Evolutionary conservation across 495 filamentous ascomycete species (phyloP).

Genomic region (Stereocaulon alpinum): DNA sequence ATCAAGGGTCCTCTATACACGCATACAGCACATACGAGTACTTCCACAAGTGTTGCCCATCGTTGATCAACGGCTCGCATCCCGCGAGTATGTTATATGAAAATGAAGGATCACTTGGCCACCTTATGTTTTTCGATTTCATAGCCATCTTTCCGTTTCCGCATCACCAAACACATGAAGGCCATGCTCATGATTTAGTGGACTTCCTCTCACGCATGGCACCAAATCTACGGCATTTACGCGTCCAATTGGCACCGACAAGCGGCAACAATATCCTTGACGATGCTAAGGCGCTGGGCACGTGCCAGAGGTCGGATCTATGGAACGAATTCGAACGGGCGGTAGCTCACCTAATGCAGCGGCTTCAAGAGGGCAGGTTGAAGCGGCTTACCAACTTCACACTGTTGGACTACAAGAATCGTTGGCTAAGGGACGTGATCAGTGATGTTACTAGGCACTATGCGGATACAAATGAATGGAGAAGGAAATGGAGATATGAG

Average conservation of each 20-base stretch:
- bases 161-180: not conserved
- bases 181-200: not conserved
- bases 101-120: no score
- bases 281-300: not conserved
- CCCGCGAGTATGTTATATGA: no score
- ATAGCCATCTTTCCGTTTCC: constrained; percentile 14
- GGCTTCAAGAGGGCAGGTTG: not conserved
- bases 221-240: not conserved
- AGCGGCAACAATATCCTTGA: not conserved
- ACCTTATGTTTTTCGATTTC: not conserved
- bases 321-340: constrained; percentile 6
- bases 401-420: constrained; percentile 2
- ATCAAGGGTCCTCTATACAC: constrained; percentile 11
- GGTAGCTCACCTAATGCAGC: not conserved
- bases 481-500: not conserved
- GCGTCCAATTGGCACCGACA: not conserved
- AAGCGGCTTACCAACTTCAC: not conserved
- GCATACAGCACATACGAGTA: constrained; percentile 14
- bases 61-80: not conserved
- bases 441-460: not conserved
- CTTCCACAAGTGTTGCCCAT: constrained; percentile 1
- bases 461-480: no score
- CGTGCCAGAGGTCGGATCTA: constrained; percentile 8
- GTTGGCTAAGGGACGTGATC: not conserved
- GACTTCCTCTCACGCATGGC: not conserved